These are phyloP conservation scores for Leptographium lundbergii DNA, from an alignment of 2,329 filamentous ascomycete genomes.

Conservation along the genomic window DNA sequence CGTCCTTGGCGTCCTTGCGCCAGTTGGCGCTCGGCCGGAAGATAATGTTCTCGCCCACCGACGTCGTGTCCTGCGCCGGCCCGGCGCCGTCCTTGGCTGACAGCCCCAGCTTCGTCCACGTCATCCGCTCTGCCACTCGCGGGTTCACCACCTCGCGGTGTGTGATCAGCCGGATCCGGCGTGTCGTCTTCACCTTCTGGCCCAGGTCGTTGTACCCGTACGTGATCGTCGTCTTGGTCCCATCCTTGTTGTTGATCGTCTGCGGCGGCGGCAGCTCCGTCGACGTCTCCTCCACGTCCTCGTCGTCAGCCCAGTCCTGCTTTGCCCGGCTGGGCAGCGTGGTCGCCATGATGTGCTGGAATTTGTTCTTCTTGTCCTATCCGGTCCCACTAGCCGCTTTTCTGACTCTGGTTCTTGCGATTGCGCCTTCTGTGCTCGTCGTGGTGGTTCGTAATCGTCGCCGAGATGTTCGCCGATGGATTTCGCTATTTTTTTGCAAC, in stretches of 20 bases:
- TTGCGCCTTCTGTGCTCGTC: not conserved
- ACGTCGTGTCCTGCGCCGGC: slow-evolving; percentile 80
- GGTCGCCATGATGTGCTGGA: slow-evolving; percentile 8
- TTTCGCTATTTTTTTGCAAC: slow-evolving; percentile 2
- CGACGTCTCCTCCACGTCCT: slow-evolving; percentile 64
- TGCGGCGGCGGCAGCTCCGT: slow-evolving; percentile 68
- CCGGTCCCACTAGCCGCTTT: not conserved
- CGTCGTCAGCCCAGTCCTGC: slow-evolving; percentile 91
- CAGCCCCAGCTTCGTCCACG: slow-evolving; percentile 84
- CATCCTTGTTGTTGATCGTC: slow-evolving; percentile 94
- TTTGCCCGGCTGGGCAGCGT: slow-evolving; percentile 18
- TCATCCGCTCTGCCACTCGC: slow-evolving; percentile 85
- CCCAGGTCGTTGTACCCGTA: slow-evolving; percentile 85
- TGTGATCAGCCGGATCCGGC: slow-evolving; percentile 83
- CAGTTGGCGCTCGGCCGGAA: slow-evolving; percentile 90
- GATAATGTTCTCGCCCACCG: slow-evolving; percentile 93
- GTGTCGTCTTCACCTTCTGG: slow-evolving; percentile 94
- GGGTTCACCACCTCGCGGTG: slow-evolving; percentile 93
- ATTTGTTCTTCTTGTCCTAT: not conserved
- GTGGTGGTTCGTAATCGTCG: not conserved
- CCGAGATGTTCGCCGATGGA: not conserved
- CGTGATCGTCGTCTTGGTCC: slow-evolving; percentile 88
- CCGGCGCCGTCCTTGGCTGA: slow-evolving; percentile 76
- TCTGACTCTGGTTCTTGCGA: not conserved
- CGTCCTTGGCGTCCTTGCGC: slow-evolving; percentile 75